Base-by-base conservation (phyloP, 108 stramenopile genomes). In the Epithemia pelagica region DNA sequence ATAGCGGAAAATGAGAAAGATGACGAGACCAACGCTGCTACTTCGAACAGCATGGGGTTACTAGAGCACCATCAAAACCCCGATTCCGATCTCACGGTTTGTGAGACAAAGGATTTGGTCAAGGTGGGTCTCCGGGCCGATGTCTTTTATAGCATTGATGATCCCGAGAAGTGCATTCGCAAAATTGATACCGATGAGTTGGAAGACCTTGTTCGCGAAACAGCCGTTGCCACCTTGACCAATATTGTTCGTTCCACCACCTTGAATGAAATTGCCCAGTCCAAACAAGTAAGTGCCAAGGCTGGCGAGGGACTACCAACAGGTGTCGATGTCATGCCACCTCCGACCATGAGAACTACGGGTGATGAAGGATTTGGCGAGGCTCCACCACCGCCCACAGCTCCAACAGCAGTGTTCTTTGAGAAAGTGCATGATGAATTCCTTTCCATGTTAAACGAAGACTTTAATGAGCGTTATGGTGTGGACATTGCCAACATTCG, bases 31-130 rank as follows among this genome's bases (percentile, higher is more conserved):
- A n/a, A n/a, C n/a, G n/a, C n/a, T n/a, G n/a, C n/a, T n/a, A n/a
- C n/a, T n/a, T n/a, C n/a, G n/a, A n/a, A n/a, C n/a, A n/a, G n/a
- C n/a, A n/a, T n/a, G n/a, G n/a, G n/a, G n/a, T n/a, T n/a, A n/a
- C n/a, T n/a, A n/a, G n/a, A n/a, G n/a, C n/a, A n/a, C n/a, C n/a
- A n/a, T n/a, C n/a, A n/a, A n/a, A n/a, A n/a, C n/a, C n/a, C n/a
- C n/a, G n/a, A n/a, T n/a, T n/a, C n/a, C n/a, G 37, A 46, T 46
- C 37, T 46, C 37, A 46, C 37, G 0, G 55, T 76, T 52, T 72
- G 75, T 52, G 75, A 76, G 59, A 76, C 75, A 8, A 76, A 71
- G 61, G 75, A 76, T 57, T 58, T 76, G 32, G 75, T 76, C 32
- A 71, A 72, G 55, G 75, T 76, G 32, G 75, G 75, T 0, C 31